Base-by-base conservation (phyloP, 2,329 filamentous ascomycete species). In the Hymenoscyphus fraxineus region DNA sequence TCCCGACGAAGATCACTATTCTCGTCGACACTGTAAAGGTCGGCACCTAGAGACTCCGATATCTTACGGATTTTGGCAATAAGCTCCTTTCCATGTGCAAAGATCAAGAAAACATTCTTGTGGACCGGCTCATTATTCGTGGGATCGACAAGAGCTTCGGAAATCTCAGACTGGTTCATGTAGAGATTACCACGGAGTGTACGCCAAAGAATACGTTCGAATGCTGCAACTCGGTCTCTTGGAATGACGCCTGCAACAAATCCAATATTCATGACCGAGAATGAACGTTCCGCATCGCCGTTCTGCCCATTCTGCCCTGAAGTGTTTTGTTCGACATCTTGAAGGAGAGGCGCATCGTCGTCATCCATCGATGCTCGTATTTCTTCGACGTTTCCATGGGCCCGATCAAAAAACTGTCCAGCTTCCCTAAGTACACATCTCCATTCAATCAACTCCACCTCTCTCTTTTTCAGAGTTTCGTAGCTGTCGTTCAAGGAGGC, bases 51-150 rank as follows among this genome's bases (percentile, higher is more conserved):
- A 9, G 93, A 97, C 80, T 99, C 95, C 1, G 94, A 98, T 67
- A 99, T 98, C 85, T 97, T 98, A 75, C 95, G 88, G 76, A 99
- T 98, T 87, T 99, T 99, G 75, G 93, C 91, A 73, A 99, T 88
- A 71, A 99, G 97, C 79, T 98, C 94, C 79, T 97, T 97, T 76
- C 95, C 95, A 75, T 99, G 95, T 13, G 95, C 95, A 73, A 99
- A 99, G 78, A 99, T 99, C 75, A 99, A 94, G 75, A 99, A 99
- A 63, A 99, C 95, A 73, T 97, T 99, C 87, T 99, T 99, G 82
- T 90, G 88, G 72, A 96, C 85, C 69, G 91, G 84, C 79, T 98
- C 94, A 77, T 98, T 97, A 80, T 87, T 97, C 75, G 90, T 85
- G 16, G 95, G 94, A 77, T 99, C 92, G 76, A 97, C 84, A 71